Evolutionary conservation across 2,329 filamentous ascomycete genomes (phyloP).

Genomic region (Sporothrix globosa): DNA sequence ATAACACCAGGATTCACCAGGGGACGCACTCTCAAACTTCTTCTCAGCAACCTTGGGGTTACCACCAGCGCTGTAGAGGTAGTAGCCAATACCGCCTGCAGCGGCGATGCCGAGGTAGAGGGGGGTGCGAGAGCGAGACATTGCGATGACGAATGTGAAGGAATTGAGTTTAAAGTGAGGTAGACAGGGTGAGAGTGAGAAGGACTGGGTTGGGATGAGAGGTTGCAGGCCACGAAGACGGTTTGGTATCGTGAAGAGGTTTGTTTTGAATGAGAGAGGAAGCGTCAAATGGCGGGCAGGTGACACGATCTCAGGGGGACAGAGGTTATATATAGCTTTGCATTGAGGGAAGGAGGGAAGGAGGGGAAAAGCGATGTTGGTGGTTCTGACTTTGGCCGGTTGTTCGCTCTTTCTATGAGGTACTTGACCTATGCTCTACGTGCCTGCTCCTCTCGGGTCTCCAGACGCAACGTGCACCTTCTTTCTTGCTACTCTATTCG

Average conservation of each 20-base stretch:
- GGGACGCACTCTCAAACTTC: constrained; percentile 74
- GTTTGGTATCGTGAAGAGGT: neutral
- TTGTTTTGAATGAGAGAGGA: constrained; percentile 5
- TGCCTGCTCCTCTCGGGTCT: constrained; percentile 18
- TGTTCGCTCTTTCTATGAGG: constrained; percentile 16
- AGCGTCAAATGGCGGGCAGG: constrained; percentile 18
- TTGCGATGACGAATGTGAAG: constrained; percentile 38
- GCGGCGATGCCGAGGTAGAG: constrained; percentile 63
- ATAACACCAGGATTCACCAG: too few relatives aligned
- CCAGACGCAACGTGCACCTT: constrained; percentile 29
- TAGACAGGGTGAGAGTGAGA: neutral
- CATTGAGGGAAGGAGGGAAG: constrained; percentile 17
- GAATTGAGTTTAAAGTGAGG: neutral
- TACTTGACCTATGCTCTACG: neutral
- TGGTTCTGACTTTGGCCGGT: constrained; percentile 6
- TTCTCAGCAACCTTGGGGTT: constrained; percentile 81
- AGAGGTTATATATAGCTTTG: constrained; percentile 24
- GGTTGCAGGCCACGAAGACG: neutral
- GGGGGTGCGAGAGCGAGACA: constrained; percentile 54
- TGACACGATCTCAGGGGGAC: constrained; percentile 15
- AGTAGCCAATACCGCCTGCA: constrained; percentile 77
- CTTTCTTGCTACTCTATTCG: constrained; percentile 26
- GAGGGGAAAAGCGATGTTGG: constrained; percentile 10
- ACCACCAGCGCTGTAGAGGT: constrained; percentile 86
- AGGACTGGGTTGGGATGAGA: neutral